A percentile compares a stretch with the other conserved stretches of the same genome.
phyloP scores from a whole-genome alignment of 2,329 filamentous ascomycete genomes.

The Aureobasidium sp. region DNA sequence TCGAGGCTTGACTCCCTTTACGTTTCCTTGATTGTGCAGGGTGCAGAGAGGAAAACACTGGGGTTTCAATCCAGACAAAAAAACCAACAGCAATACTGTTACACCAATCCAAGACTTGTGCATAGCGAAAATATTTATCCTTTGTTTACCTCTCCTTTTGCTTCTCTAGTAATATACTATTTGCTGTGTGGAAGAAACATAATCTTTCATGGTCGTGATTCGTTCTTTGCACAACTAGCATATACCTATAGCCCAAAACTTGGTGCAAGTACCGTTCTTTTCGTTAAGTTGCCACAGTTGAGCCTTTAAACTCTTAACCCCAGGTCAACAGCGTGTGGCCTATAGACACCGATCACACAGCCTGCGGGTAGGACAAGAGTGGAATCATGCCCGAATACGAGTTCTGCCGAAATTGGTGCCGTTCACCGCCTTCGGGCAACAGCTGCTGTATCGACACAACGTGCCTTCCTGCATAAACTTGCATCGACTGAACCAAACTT shows the following conservation, averaged over 20 bases:
- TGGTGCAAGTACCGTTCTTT: no score
- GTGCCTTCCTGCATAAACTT: neutral
- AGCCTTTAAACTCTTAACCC: no score
- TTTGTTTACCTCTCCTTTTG: neutral
- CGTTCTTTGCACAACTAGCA: neutral
- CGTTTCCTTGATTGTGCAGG: conserved; percentile 13
- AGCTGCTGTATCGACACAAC: neutral
- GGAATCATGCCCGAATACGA: neutral
- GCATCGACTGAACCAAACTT: neutral
- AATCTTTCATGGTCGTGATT: neutral
- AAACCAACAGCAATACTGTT: neutral
- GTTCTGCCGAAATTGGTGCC: neutral
- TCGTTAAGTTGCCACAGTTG: no score
- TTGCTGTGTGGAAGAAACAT: neutral
- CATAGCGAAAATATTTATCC: conserved; percentile 13
- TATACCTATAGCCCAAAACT: no score
- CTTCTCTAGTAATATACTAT: neutral
- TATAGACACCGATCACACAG: no score
- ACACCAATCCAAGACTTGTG: conserved; percentile 10
- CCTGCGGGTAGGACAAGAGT: no score
- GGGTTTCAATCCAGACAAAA: neutral
- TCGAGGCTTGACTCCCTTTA: neutral
- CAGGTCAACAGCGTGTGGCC: no score
- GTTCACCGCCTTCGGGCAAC: neutral
- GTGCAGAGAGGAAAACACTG: conserved; percentile 7